Percentiles rank a stretch among this genome's conserved stretches.
Evolutionary conservation across 2,329 filamentous ascomycete species (phyloP).

Genomic region (Zasmidium angulare): DNA sequence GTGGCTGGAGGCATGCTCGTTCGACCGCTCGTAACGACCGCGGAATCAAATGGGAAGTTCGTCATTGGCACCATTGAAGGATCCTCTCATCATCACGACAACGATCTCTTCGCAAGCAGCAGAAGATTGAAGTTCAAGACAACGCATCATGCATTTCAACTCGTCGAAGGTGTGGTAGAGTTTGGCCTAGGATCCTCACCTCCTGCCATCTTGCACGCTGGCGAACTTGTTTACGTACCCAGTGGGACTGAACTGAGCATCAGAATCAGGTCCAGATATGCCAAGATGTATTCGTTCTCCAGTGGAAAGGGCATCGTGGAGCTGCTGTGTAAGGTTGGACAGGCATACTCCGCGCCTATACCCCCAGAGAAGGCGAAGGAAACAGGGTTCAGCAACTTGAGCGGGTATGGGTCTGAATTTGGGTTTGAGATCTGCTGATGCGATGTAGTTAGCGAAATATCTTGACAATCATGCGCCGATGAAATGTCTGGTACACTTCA

Average conservation of each 20-base stretch:
- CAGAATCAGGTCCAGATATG: conserved; percentile 48
- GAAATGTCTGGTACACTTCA: too few species aligned
- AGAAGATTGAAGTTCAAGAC: conserved; percentile 45
- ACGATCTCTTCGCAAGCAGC: conserved; percentile 33
- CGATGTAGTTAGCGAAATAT: too few species aligned
- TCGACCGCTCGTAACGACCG: conserved; percentile 50
- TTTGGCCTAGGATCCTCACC: conserved; percentile 41
- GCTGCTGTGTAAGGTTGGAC: conserved; percentile 39
- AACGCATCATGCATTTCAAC: conserved; percentile 55
- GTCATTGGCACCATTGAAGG: conserved; percentile 56
- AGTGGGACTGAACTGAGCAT: conserved; percentile 49
- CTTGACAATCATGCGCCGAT: too few species aligned
- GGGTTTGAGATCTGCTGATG: neutral
- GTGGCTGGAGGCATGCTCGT: conserved; percentile 48
- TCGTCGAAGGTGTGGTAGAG: conserved; percentile 48
- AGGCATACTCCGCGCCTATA: conserved; percentile 20
- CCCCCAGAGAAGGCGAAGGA: conserved; percentile 22
- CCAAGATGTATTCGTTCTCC: conserved; percentile 50
- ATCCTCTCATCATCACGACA: conserved; percentile 38
- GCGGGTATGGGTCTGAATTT: neutral
- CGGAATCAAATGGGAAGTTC: conserved; percentile 51
- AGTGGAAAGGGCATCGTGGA: conserved; percentile 52
- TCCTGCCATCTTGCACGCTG: conserved; percentile 43
- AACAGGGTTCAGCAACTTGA: neutral
- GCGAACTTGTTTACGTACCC: conserved; percentile 52